These are phyloP conservation scores for Ophioceras dolichostomum DNA, from an alignment of 2,329 filamentous ascomycete genomes.

Conservation along the genomic window DNA sequence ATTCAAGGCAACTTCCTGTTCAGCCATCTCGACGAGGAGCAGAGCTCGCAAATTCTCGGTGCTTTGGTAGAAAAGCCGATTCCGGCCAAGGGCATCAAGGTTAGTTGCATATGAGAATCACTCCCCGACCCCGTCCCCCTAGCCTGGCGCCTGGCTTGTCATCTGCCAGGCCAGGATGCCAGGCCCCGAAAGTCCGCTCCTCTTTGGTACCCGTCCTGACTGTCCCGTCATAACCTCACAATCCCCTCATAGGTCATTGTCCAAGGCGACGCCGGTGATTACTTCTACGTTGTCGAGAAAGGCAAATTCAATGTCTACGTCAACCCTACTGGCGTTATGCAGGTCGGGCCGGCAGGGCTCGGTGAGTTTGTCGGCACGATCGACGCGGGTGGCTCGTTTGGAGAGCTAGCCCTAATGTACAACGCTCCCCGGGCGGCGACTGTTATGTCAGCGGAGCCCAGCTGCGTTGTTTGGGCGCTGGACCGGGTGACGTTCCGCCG, in stretches of 20 bases:
- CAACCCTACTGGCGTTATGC: conserved; percentile 62
- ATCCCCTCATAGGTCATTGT: conserved; percentile 93
- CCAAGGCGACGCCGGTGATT: conserved; percentile 92
- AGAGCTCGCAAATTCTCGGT: conserved; percentile 74
- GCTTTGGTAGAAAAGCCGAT: conserved; percentile 92
- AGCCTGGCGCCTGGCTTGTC: too few relatives aligned
- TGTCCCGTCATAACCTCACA: too few relatives aligned
- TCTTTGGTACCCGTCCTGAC: too few relatives aligned
- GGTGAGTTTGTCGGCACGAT: conserved; percentile 74
- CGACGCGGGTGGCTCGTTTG: conserved; percentile 83
- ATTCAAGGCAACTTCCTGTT: conserved; percentile 91
- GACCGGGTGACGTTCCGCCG: conserved; percentile 95
- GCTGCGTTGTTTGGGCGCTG: conserved; percentile 81
- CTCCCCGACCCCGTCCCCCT: too few relatives aligned
- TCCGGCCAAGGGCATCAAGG: conserved; percentile 74
- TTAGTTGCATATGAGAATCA: too few relatives aligned
- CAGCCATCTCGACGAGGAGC: conserved; percentile 87
- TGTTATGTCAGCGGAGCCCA: conserved; percentile 68
- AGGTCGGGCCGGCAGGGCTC: conserved; percentile 70
- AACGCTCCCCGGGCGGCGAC: conserved; percentile 94
- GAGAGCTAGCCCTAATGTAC: conserved; percentile 96
- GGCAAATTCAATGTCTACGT: conserved; percentile 88
- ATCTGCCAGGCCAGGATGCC: too few relatives aligned
- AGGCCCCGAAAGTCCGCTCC: too few relatives aligned
- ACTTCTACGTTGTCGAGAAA: conserved; percentile 93